A percentile compares a stretch with the other conserved stretches of the same genome.
Evolutionary conservation across 352 stramenopile genomes (phyloP).

Genomic region (Phytophthora rubi): DNA sequence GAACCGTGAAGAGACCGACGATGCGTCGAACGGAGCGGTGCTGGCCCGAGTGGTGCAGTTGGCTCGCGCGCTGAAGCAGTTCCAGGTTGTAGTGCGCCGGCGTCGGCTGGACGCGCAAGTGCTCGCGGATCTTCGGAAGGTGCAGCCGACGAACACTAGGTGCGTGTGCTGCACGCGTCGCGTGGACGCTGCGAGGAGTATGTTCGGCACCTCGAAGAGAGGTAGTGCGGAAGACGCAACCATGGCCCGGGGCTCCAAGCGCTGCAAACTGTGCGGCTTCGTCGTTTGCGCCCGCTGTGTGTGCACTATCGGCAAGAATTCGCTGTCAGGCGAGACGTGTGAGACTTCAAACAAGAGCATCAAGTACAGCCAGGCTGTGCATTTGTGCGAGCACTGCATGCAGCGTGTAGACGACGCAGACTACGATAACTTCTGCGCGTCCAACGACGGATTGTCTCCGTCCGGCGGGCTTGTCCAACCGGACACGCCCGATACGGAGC

Average conservation of each 20-base stretch:
- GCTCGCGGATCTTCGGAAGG: constrained; percentile 35
- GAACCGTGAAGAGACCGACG: constrained; percentile 30
- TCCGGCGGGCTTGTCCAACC: constrained; percentile 25
- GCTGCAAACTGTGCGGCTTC: constrained; percentile 70
- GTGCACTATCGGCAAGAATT: constrained; percentile 33
- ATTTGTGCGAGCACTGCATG: constrained; percentile 64
- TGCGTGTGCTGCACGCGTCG: constrained; percentile 44
- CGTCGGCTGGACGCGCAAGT: constrained; percentile 48
- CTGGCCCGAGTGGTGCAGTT: constrained; percentile 27
- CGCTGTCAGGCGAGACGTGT: constrained; percentile 13
- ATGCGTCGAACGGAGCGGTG: constrained; percentile 35
- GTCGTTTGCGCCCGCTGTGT: constrained; percentile 63
- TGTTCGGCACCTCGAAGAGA: constrained; percentile 22
- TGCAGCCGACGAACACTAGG: constrained; percentile 36
- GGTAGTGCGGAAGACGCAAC: constrained; percentile 12
- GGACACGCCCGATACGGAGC: constrained; percentile 26
- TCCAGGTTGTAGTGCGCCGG: constrained; percentile 33
- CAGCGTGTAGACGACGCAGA: constrained; percentile 59
- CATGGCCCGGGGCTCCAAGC: constrained; percentile 39
- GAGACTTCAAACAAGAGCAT: constrained; percentile 17
- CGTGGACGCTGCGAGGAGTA: constrained; percentile 33
- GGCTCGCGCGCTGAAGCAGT: constrained; percentile 27
- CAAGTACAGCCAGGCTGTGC: constrained; percentile 40
- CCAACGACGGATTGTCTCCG: constrained; percentile 27
- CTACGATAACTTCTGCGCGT: constrained; percentile 50